Evolutionary conservation across 352 stramenopile genomes (phyloP).

Genomic region (Pythium biforme): DNA sequence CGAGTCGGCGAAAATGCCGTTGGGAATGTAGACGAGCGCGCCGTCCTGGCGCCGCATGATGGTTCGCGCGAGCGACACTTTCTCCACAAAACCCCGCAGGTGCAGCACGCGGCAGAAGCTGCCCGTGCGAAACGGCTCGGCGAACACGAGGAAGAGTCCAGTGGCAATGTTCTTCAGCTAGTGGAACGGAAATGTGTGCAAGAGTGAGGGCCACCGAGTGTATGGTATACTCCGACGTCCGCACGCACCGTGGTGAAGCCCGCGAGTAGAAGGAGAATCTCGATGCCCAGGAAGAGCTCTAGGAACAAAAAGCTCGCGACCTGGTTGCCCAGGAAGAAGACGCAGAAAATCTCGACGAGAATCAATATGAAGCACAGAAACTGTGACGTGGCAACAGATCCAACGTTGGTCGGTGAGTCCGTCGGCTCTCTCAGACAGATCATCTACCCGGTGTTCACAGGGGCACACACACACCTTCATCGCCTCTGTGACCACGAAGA

Average conservation of each 20-base stretch:
- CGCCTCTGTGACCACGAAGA: conserved; percentile 77
- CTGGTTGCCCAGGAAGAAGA: conserved; percentile 70
- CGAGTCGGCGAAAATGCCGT: conserved; percentile 74
- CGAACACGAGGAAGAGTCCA: conserved; percentile 82
- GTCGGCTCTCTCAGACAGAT: too few relatives aligned
- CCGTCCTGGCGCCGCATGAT: conserved; percentile 65
- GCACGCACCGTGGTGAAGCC: conserved; percentile 61
- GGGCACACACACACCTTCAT: conserved; percentile 39
- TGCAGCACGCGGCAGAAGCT: conserved; percentile 55
- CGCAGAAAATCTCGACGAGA: conserved; percentile 79
- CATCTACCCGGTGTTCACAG: too few relatives aligned
- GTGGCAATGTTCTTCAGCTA: conserved; percentile 83
- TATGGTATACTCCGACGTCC: not conserved
- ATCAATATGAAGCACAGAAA: conserved; percentile 74
- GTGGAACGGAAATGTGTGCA: not conserved
- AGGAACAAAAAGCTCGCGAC: conserved; percentile 66
- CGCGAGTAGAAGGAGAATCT: conserved; percentile 54
- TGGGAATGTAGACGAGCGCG: conserved; percentile 74
- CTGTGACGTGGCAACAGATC: conserved; percentile 29
- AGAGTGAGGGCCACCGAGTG: not conserved
- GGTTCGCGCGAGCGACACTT: conserved; percentile 72
- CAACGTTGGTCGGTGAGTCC: too few relatives aligned
- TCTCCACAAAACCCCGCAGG: conserved; percentile 66
- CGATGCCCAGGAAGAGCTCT: conserved; percentile 65
- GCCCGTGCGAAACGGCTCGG: conserved; percentile 73